phyloP scores from a whole-genome alignment of 1,139 yeast species.

The Tardiomyces blankii region DNA sequence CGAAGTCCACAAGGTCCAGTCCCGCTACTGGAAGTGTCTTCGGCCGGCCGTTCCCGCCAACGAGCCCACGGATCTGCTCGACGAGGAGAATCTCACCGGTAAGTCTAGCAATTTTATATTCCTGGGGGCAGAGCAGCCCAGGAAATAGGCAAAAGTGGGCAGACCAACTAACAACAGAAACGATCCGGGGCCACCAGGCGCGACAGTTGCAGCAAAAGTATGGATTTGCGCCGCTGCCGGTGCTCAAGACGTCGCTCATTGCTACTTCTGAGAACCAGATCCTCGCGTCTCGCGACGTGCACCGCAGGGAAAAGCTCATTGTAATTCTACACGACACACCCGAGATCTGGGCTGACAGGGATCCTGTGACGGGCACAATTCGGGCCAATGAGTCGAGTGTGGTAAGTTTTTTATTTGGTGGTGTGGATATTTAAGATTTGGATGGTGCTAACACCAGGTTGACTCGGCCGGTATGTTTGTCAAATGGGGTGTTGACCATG shows the following conservation, averaged over 20 bases:
- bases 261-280: constrained; percentile 55
- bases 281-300: constrained; percentile 65
- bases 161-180: constrained; percentile 20
- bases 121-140: neutral
- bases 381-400: constrained; percentile 62
- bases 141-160: too few species aligned
- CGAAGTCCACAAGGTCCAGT: constrained; percentile 69
- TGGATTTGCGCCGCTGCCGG: constrained; percentile 59
- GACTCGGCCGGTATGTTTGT: constrained; percentile 47
- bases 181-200: constrained; percentile 64
- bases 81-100: neutral
- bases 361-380: constrained; percentile 69
- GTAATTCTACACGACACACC: constrained; percentile 86
- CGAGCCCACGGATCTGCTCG: neutral
- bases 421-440: too few species aligned
- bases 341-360: constrained; percentile 81
- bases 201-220: constrained; percentile 42
- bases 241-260: constrained; percentile 38
- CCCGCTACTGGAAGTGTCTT: constrained; percentile 81
- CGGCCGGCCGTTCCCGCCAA: constrained; percentile 20
- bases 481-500: constrained; percentile 46
- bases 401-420: constrained; percentile 4
- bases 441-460: constrained; percentile 24
- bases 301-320: constrained; percentile 50
- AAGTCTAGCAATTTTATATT: too few species aligned